Percentiles rank a stretch among this genome's conserved stretches.
Evolutionary conservation across 2,329 filamentous ascomycete species (phyloP).

Genomic region (Ophiocordyceps sinensis): DNA sequence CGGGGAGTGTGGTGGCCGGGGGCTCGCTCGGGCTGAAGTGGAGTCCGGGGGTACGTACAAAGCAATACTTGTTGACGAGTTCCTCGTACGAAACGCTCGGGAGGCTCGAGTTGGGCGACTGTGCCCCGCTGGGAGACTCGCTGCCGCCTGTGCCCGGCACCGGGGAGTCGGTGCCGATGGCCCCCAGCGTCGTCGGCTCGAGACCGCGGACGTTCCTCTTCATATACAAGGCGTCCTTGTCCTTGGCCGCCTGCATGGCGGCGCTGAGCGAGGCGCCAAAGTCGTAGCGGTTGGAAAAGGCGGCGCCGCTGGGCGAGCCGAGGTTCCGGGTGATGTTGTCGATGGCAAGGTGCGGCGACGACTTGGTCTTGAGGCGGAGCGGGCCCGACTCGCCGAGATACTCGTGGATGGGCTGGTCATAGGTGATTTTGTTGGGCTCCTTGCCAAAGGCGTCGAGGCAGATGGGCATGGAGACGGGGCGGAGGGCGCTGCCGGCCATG

Average conservation of each 20-base stretch:
- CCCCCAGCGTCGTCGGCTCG: constrained; percentile 4
- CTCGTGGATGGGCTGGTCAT: constrained; percentile 45
- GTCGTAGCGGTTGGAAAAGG: constrained; percentile 88
- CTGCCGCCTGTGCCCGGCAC: constrained; percentile 1
- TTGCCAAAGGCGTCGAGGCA: constrained; percentile 60
- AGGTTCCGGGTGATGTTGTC: constrained; percentile 41
- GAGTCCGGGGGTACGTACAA: constrained; percentile 63
- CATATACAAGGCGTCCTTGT: constrained; percentile 44
- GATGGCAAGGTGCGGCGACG: constrained; percentile 45
- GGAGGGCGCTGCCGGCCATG: constrained; percentile 22
- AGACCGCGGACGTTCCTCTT: constrained; percentile 26
- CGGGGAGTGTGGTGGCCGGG: constrained; percentile 6
- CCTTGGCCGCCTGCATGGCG: constrained; percentile 62
- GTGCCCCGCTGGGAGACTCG: constrained; percentile 23
- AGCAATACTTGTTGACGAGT: constrained; percentile 97
- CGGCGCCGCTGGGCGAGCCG: constrained; percentile 47
- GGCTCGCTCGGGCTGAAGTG: constrained; percentile 12
- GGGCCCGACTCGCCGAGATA: constrained; percentile 49
- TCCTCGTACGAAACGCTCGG: constrained; percentile 89
- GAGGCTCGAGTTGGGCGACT: constrained; percentile 42
- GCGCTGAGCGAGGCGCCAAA: constrained; percentile 84
- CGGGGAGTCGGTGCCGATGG: constrained; percentile 10
- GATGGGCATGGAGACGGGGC: constrained; percentile 39
- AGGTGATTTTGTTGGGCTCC: constrained; percentile 38
- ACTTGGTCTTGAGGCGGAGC: constrained; percentile 59